Conservation (phyloP, 441 rosid genomes). For the Gossypium schwendimanii region DNA sequence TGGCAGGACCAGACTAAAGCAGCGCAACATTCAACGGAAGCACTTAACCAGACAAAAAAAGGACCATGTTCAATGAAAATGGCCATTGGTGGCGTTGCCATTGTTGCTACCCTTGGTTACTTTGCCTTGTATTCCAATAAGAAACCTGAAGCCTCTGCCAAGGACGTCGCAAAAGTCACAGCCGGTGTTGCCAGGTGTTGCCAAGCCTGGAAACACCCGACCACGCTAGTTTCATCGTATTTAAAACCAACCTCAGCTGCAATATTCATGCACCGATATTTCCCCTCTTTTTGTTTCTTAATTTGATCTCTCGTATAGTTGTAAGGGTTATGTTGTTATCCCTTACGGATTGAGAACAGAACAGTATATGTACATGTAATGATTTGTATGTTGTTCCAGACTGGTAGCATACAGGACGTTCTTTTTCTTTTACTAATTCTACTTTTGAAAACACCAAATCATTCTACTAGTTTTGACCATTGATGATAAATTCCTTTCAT, state of each 20-base stretch:
- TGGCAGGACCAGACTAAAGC: conserved; percentile 36
- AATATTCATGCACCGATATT: background rate
- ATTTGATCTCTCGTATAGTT: too few relatives aligned
- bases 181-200: conserved; percentile 32
- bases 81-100: conserved; percentile 25
- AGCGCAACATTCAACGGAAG: conserved; percentile 24
- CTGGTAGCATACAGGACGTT: background rate
- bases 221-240: conserved; percentile 28
- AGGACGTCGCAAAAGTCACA: conserved; percentile 55
- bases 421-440: background rate
- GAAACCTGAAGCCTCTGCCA: conserved; percentile 62
- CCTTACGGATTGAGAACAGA: background rate
- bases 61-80: conserved; percentile 24
- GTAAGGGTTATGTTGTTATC: too few relatives aligned
- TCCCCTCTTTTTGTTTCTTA: background rate
- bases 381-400: background rate
- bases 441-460: background rate
- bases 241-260: background rate
- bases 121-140: conserved; percentile 44
- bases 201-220: conserved; percentile 36
- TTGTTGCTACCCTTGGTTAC: conserved; percentile 41
- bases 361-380: background rate
- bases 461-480: background rate
- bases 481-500: background rate
- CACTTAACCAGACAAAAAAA: conserved; percentile 29